phyloP scores from a whole-genome alignment of 352 stramenopile species.

The Phytophthora cajani region DNA sequence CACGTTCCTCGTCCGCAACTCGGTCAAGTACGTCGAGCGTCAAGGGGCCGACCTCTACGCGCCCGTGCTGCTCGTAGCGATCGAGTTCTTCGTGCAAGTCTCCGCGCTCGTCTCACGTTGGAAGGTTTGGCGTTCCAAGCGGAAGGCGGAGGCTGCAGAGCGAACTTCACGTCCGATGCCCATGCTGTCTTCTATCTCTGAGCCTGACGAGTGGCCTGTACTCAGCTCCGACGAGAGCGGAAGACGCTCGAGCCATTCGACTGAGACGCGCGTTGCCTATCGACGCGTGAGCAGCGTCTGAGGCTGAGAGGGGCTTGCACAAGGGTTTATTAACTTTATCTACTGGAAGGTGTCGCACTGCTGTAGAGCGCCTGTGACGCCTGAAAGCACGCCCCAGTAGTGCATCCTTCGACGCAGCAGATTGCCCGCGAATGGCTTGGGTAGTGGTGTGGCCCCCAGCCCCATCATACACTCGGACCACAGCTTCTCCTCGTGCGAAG shows the following conservation, averaged over 20 bases:
- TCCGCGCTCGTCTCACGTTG: conserved; percentile 8
- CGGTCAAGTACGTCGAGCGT: conserved; percentile 19
- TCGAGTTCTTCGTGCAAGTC: conserved; percentile 19
- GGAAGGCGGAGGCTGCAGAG: background rate
- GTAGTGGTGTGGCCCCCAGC: conserved; percentile 20
- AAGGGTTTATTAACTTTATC: background rate
- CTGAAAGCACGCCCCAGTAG: conserved; percentile 22
- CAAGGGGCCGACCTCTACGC: conserved; percentile 19
- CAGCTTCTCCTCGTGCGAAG: conserved; percentile 20
- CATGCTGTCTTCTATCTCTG: conserved; percentile 17
- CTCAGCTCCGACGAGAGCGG: conserved; percentile 7
- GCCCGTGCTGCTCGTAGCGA: conserved; percentile 20
- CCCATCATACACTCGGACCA: conserved; percentile 30
- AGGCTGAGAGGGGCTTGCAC: background rate
- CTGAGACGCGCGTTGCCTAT: background rate
- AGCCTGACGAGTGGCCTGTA: conserved; percentile 15
- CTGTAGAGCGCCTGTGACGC: conserved; percentile 12
- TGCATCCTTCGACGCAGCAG: conserved; percentile 27
- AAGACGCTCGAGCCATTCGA: background rate
- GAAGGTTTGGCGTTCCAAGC: background rate
- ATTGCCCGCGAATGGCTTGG: conserved; percentile 16
- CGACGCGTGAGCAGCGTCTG: background rate
- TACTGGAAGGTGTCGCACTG: background rate
- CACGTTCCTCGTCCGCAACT: conserved; percentile 20
- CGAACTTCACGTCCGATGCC: background rate